Evolutionary conservation across 805 yeast genomes (phyloP), one percentile per base, ranked within the genome.

Genomic region (Maudiozyma serrabonitensis): DNA sequence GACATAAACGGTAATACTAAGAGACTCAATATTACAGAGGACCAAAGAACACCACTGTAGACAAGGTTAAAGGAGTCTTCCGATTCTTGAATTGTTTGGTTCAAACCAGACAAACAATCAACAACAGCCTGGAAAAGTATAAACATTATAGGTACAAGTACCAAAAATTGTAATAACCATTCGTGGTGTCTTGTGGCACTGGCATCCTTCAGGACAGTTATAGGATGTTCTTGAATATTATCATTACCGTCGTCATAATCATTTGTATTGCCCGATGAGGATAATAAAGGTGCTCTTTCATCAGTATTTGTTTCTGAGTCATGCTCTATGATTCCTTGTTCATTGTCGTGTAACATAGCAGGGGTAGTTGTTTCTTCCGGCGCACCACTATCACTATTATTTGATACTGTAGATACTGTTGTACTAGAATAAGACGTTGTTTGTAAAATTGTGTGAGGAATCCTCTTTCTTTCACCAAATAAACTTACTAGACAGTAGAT

Each of bases 81-180:
- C 6, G 83, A 77, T 60, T 88, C 95, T 58, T 83, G 88, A 19
- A 80, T 74, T 0, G 90, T 78, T 66, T 87, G 88, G 57, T 76
- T 76, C 19, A 84, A 53, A 0, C 87, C 93, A 26, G 48, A 46
- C 35, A 50, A 41, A 1, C 44, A 38, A 23, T 73, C 75, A 6
- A 60, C 52, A 6, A 84, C 82, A 37, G 74, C 66, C 49, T 77
- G 75, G 56, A 78, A 75, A n/a, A 81, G 59, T 35, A 82, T 59
- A 2, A 81, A 69, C 1, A 84, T 68, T 13, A 83, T 47, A 2
- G 96, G 96, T 13, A 84, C 87, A 16, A 83, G 62, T 1, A 81
- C 53, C 32, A 86, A 55, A 58, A 78, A 87, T 63, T 89, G 95
- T 16, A 87, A 54, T 15, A 82, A 73, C 96, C 96, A 89, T 58